Percentiles rank a stretch among this genome's conserved stretches.
These are phyloP conservation scores for Wickerhamomyces silvicola DNA, from an alignment of 805 yeast species.

Conservation along the genomic window DNA sequence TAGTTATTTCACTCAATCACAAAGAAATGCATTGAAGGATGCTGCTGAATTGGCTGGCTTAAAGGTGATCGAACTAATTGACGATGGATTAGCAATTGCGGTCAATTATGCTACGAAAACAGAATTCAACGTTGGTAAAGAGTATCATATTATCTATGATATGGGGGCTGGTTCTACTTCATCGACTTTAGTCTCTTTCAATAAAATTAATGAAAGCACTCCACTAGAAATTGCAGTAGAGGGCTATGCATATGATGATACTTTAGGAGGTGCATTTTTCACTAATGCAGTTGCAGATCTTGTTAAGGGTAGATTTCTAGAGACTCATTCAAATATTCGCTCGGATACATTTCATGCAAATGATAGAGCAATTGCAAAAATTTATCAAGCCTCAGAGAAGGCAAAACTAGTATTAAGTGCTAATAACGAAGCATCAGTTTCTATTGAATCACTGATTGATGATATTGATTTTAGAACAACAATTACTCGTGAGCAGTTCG, in stretches of 20 bases:
- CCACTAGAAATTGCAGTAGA: conserved; percentile 51
- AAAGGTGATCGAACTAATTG: conserved; percentile 61
- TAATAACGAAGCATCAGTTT: conserved; percentile 69
- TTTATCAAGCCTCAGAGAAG: conserved; percentile 81
- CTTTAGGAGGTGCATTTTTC: conserved; percentile 70
- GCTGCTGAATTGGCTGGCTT: conserved; percentile 67
- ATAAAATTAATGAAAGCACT: conserved; percentile 36
- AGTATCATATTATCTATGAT: conserved; percentile 72
- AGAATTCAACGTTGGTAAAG: conserved; percentile 37
- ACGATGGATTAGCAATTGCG: conserved; percentile 91
- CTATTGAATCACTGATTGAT: conserved; percentile 66
- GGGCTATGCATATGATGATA: conserved; percentile 63
- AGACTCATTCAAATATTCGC: conserved; percentile 32
- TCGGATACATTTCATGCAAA: conserved; percentile 36
- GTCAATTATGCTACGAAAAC: conserved; percentile 66
- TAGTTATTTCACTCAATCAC: conserved; percentile 53
- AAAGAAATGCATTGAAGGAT: conserved; percentile 67
- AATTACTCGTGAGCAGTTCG: conserved; percentile 79
- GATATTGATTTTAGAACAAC: conserved; percentile 68
- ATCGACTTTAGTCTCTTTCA: conserved; percentile 73
- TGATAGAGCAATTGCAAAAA: conserved; percentile 55
- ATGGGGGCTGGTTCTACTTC: conserved; percentile 90
- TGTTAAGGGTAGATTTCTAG: conserved; percentile 52
- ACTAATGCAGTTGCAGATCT: conserved; percentile 60
- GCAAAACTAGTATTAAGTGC: conserved; percentile 86